A percentile compares a stretch with the other conserved stretches of the same genome.
Conservation (phyloP, 2,329 filamentous ascomycete genomes). For the Neonectria punicea region DNA sequence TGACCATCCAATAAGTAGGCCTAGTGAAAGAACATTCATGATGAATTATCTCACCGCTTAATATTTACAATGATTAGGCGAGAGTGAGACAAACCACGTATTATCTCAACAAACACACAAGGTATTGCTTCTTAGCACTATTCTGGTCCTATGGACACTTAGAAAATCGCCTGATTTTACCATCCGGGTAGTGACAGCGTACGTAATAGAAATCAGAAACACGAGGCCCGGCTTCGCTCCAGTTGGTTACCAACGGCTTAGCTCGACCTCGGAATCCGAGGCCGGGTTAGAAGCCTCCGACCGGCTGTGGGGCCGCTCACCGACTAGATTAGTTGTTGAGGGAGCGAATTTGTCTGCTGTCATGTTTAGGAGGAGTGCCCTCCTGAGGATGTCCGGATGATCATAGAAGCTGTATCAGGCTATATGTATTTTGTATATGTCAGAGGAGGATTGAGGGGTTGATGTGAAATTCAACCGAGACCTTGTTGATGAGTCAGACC, state of each 20-base stretch:
- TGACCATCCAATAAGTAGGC: too few relatives aligned
- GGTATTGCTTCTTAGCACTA: not conserved
- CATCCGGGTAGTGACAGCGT: not conserved
- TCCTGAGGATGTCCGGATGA: not conserved
- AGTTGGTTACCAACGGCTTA: not conserved
- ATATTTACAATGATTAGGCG: too few relatives aligned
- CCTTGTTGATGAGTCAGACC: not conserved
- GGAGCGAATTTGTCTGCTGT: not conserved
- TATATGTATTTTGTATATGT: not conserved
- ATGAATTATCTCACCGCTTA: too few relatives aligned
- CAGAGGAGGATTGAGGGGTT: not conserved
- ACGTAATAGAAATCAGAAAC: not conserved
- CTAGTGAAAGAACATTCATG: too few relatives aligned
- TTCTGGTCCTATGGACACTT: not conserved
- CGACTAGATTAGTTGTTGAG: not conserved
- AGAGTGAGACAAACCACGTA: too few relatives aligned
- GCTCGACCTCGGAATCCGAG: conserved; percentile 1
- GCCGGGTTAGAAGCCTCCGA: not conserved
- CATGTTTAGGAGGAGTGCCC: not conserved
- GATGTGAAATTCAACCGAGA: not conserved
- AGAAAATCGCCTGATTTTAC: not conserved
- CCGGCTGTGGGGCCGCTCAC: not conserved
- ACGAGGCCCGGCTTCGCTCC: not conserved
- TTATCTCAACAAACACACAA: too few relatives aligned
- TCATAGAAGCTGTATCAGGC: too few relatives aligned